These are phyloP conservation scores for Barnettozyma siamensis DNA, from an alignment of 805 yeast species.

Conservation along the genomic window DNA sequence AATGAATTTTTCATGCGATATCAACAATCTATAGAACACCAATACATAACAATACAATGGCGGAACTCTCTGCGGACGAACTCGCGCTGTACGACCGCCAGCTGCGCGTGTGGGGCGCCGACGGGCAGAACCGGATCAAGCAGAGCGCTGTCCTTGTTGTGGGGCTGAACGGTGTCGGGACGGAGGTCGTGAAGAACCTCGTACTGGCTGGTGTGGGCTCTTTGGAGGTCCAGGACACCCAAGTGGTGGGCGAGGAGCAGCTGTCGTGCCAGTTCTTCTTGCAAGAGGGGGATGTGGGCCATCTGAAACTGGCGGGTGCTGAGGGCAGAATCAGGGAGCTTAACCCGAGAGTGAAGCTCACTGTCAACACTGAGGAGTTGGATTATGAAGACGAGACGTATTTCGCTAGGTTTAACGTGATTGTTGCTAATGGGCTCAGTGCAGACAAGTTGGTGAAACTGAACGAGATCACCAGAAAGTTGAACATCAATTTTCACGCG, in stretches of 20 bases:
- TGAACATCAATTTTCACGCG: conserved; percentile 60
- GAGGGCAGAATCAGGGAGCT: conserved; percentile 56
- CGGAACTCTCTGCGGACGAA: conserved; percentile 53
- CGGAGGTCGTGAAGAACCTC: conserved; percentile 77
- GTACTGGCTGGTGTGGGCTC: conserved; percentile 86
- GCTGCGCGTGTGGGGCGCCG: conserved; percentile 93
- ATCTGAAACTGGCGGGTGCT: conserved; percentile 48
- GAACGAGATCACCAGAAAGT: conserved; percentile 50
- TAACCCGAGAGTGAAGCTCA: conserved; percentile 70
- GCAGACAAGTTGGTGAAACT: conserved; percentile 37
- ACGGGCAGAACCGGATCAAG: conserved; percentile 75
- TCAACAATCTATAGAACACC: too few relatives aligned
- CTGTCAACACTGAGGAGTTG: conserved; percentile 32
- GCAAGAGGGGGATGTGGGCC: conserved; percentile 49
- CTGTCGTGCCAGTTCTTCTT: conserved; percentile 72
- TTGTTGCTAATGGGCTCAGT: conserved; percentile 67
- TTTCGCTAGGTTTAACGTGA: conserved; percentile 55
- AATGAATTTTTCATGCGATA: too few relatives aligned
- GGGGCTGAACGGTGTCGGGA: conserved; percentile 71
- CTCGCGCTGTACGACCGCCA: conserved; percentile 92
- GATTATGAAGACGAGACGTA: conserved; percentile 27
- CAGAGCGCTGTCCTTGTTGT: conserved; percentile 66
- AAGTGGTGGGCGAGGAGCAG: conserved; percentile 52
- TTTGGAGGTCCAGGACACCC: conserved; percentile 60
- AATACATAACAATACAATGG: too few relatives aligned